Base-by-base conservation (phyloP, 768 basidiomycete genomes). In the Lentinula boryana region DNA sequence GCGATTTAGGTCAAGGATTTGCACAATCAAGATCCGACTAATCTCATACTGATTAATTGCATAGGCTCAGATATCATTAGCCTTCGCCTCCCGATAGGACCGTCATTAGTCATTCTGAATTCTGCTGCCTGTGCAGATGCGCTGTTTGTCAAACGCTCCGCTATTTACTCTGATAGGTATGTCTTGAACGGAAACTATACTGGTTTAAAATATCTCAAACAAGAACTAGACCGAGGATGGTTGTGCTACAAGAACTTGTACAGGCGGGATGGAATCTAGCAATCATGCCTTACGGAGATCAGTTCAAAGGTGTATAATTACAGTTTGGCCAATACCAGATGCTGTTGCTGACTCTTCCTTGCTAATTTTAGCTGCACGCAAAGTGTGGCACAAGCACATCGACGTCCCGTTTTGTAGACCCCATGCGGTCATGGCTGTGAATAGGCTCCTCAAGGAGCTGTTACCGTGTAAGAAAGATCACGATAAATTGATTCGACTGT, bases 131-230 rank as follows among this genome's bases (percentile, higher is more conserved):
- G 60, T 10, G 66, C 66, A 40, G 59, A 64, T 32, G 61, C 60
- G 4, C 60, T 68, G 4, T 54, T 64, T 43, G 62, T 60, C 33
- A 62, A 61, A 43, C 65, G 66, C 15, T 64, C 63, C 36, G 52
- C 60, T 9, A 66, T 62, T 40, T 66, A 66, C 56, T 64, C 66
- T 5, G 62, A 66, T 48, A 55, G 66, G 54, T 56, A 40, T 5
- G 46, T 44, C 21, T n/a, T 32, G 12, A 43, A 15, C 18, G 13
- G 36, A 38, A 5, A 16, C 12, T 6, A 6, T 7, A 33, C 16
- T 9, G 32, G 6, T 18, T 12, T 23, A 2, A 33, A 27, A 27
- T 27, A 5, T 33, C 32, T n/a, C 31, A 49, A 23, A 16, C 4
- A 18, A 18, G 9, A 5, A 3, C 9, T 23, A 50, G 58, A 15